Evolutionary conservation across 73 alveolate species (phyloP).

Genomic region (Paramecium biaurelia): DNA sequence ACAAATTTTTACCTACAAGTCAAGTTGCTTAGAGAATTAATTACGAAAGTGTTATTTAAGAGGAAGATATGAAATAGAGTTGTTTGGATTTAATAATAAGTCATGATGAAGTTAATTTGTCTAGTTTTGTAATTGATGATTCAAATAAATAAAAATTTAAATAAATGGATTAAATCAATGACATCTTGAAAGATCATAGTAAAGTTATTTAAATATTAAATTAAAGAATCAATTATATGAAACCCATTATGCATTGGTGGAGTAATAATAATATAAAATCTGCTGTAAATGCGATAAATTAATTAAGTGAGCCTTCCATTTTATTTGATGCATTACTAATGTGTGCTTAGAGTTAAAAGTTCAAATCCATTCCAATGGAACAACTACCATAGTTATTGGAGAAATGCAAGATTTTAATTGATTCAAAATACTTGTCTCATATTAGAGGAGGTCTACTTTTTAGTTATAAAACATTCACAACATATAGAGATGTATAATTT

Average conservation of each 20-base stretch:
- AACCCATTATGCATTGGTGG: slow-evolving; percentile 52
- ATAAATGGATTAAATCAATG: slow-evolving; percentile 20
- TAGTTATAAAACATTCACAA: background rate
- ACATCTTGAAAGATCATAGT: slow-evolving; percentile 9
- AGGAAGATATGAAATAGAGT: background rate
- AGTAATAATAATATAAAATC: slow-evolving; percentile 16
- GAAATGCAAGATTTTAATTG: background rate
- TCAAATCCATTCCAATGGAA: background rate
- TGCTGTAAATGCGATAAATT: slow-evolving; percentile 38
- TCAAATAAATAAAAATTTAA: background rate
- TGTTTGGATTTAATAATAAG: background rate
- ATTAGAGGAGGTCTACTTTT: background rate
- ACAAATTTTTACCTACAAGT: background rate
- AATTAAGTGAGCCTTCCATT: slow-evolving; percentile 44
- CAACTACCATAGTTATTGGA: background rate
- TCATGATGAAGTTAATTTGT: slow-evolving; percentile 22
- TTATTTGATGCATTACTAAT: slow-evolving; percentile 31
- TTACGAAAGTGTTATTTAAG: slow-evolving; percentile 2
- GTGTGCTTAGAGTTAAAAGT: background rate
- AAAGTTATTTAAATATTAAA: slow-evolving; percentile 5
- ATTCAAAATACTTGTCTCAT: slow-evolving; percentile 17
- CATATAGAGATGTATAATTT: background rate
- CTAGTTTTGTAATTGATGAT: background rate
- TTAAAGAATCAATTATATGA: slow-evolving; percentile 44
- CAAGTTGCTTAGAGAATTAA: background rate